Percentiles rank a stretch among this genome's conserved stretches.
These are phyloP conservation scores for Geotrichum phurueaensis DNA, from an alignment of 1,139 yeast genomes.

Conservation along the genomic window DNA sequence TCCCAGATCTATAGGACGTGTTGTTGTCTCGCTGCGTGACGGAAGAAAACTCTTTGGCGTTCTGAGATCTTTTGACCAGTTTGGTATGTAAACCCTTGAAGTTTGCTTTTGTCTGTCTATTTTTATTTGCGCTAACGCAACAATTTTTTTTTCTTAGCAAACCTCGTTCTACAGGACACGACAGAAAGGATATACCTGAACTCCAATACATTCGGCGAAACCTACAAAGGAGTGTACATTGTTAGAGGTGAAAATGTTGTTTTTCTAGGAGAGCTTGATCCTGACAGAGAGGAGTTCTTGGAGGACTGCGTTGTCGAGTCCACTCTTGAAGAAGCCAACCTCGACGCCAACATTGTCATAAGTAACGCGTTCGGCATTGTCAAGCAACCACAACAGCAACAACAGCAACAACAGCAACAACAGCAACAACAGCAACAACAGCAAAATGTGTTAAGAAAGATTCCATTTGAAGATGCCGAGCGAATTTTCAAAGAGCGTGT, in stretches of 20 bases:
- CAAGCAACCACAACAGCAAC: neutral
- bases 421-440: conserved; percentile 2
- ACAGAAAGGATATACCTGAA: conserved; percentile 74
- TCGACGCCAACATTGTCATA: conserved; percentile 2
- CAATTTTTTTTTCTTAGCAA: conserved; percentile 41
- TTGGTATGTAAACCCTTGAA: conserved; percentile 37
- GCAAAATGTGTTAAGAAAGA: conserved; percentile 8
- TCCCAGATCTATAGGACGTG: conserved; percentile 42
- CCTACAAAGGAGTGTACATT: conserved; percentile 71
- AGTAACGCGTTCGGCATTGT: neutral
- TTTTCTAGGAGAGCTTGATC: conserved; percentile 91
- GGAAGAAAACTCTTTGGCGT: conserved; percentile 88
- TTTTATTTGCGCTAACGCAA: neutral
- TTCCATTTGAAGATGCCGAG: conserved; percentile 17
- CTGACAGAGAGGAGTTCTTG: conserved; percentile 66
- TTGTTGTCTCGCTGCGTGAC: conserved; percentile 81
- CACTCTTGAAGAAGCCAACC: conserved; percentile 11
- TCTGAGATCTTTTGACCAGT: conserved; percentile 91
- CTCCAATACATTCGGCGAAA: conserved; percentile 61
- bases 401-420: neutral
- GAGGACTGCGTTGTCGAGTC: conserved; percentile 13
- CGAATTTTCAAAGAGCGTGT: conserved; percentile 10
- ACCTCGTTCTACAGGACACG: conserved; percentile 86
- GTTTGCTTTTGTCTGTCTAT: neutral
- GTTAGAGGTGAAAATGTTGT: conserved; percentile 96